These are phyloP conservation scores for Amanita rimosa DNA, from an alignment of 768 basidiomycete genomes.

Conservation along the genomic window DNA sequence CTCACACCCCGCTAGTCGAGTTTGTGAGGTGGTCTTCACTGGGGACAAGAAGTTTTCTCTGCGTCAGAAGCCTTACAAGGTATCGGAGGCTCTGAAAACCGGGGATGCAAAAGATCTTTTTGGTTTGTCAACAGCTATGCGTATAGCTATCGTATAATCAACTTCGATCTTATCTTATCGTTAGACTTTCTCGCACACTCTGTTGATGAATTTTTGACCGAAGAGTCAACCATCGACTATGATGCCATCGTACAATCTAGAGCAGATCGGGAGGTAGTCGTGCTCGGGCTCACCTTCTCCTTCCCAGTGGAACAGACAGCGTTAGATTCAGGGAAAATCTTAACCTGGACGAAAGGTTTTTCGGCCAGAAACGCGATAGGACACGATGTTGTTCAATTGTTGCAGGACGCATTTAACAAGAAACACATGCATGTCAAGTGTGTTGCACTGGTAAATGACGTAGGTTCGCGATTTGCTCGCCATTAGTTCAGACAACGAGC, in stretches of 20 bases:
- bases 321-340: constrained; percentile 76
- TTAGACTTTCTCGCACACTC: constrained; percentile 96
- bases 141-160: no score
- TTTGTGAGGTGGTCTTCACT: constrained; percentile 87
- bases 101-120: constrained; percentile 85
- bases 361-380: constrained; percentile 85
- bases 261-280: constrained; percentile 23
- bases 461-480: constrained; percentile 24
- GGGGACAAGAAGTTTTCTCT: constrained; percentile 85
- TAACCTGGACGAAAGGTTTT: constrained; percentile 97
- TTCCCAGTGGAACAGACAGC: constrained; percentile 98
- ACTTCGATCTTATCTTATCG: background rate
- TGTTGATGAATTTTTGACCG: constrained; percentile 88
- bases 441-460: constrained; percentile 90
- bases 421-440: constrained; percentile 90
- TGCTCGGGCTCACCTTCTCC: constrained; percentile 89
- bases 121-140: constrained; percentile 47
- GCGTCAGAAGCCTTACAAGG: constrained; percentile 93
- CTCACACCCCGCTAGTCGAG: constrained; percentile 45
- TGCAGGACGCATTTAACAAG: constrained; percentile 87
- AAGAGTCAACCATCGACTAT: constrained; percentile 35
- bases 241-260: constrained; percentile 14
- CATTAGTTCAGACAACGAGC: background rate
- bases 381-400: constrained; percentile 77
- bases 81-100: constrained; percentile 87